Evolutionary conservation across 345 rosid species (phyloP).

Genomic region (Eucalyptus cladocalyx): DNA sequence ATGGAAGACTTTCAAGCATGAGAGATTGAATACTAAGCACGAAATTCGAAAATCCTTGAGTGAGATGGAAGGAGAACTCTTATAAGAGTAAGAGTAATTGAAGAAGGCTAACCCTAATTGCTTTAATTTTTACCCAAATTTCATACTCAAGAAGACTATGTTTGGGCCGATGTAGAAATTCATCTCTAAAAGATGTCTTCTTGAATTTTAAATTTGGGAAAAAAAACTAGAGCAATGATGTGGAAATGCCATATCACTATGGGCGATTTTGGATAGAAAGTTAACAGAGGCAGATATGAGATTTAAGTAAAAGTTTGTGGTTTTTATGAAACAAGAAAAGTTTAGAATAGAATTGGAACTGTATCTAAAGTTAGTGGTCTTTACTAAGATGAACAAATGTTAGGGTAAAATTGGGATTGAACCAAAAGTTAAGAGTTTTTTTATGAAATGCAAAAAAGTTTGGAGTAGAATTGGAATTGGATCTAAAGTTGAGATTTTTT

Average conservation of each 20-base stretch:
- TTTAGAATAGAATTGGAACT: no score
- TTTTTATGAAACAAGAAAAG: no score
- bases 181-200: neutral
- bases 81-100: neutral
- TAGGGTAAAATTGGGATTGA: no score
- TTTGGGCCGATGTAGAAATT: no score
- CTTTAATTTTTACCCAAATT: neutral
- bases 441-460: no score
- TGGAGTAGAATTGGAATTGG: neutral
- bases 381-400: no score
- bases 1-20: neutral
- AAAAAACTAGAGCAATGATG: neutral
- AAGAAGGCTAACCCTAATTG: neutral
- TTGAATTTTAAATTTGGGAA: neutral
- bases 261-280: neutral
- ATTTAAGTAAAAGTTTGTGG: no score
- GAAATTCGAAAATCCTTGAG: neutral
- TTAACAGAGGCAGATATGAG: neutral
- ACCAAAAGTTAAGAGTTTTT: no score
- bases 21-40: neutral
- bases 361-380: no score
- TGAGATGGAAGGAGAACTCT: neutral
- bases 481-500: no score
- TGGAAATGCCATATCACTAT: neutral
- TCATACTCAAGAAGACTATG: neutral